phyloP scores from a whole-genome alignment of 345 rosid species.

The Hibiscus trionum region DNA sequence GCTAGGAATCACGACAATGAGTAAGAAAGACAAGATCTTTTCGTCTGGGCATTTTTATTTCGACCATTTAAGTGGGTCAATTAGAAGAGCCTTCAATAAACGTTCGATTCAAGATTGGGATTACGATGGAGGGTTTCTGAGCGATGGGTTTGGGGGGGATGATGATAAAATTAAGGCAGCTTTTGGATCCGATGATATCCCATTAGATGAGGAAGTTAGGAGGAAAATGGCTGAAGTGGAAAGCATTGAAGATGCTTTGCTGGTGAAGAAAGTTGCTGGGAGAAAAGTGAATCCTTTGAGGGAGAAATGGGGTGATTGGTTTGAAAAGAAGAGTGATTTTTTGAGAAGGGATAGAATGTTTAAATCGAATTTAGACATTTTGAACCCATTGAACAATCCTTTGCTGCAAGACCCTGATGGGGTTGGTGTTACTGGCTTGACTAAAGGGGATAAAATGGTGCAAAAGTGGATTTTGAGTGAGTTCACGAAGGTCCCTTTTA shows the following conservation, averaged over 20 bases:
- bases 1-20: slow-evolving; percentile 11
- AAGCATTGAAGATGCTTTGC: slow-evolving; percentile 63
- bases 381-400: slow-evolving; percentile 79
- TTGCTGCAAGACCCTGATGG: slow-evolving; percentile 93
- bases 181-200: slow-evolving; percentile 77
- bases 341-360: slow-evolving; percentile 85
- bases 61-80: slow-evolving; percentile 62
- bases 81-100: slow-evolving; percentile 49
- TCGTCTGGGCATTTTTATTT: slow-evolving; percentile 49
- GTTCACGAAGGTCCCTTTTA: slow-evolving; percentile 53
- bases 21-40: slow-evolving; percentile 25
- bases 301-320: slow-evolving; percentile 96
- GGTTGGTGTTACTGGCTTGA: slow-evolving; percentile 59
- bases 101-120: slow-evolving; percentile 88
- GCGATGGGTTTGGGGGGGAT: slow-evolving; percentile 8
- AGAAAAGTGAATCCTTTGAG: slow-evolving; percentile 57
- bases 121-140: slow-evolving; percentile 46
- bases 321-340: slow-evolving; percentile 82
- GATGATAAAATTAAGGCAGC: slow-evolving; percentile 35
- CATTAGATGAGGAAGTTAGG: slow-evolving; percentile 65
- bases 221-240: slow-evolving; percentile 54
- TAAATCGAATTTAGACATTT: slow-evolving; percentile 57
- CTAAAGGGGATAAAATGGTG: slow-evolving; percentile 66
- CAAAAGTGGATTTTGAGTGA: slow-evolving; percentile 60
- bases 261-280: slow-evolving; percentile 42